Conservation (phyloP, 2,329 filamentous ascomycete genomes). For the Pleomassaria siparia region DNA sequence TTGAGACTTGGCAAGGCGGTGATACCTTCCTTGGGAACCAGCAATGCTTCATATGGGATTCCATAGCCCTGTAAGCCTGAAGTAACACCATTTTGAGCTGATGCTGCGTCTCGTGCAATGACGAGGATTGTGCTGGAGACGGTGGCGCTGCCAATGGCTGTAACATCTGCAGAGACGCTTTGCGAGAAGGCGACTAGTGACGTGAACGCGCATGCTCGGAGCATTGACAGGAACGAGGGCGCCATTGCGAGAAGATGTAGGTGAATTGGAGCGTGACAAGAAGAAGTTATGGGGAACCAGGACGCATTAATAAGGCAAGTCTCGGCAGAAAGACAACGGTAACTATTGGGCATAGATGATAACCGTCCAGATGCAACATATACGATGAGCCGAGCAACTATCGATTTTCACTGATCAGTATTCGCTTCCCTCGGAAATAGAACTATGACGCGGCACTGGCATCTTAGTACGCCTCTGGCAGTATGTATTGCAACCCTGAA, state of each 20-base stretch:
- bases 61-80: constrained; percentile 62
- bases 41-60: constrained; percentile 58
- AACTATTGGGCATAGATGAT: constrained; percentile 24
- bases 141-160: constrained; percentile 25
- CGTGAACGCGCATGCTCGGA: constrained; percentile 27
- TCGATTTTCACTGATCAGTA: constrained; percentile 29
- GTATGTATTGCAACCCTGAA: constrained; percentile 18
- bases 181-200: constrained; percentile 22
- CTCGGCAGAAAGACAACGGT: constrained; percentile 31
- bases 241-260: constrained; percentile 25
- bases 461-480: constrained; percentile 9
- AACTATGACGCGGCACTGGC: constrained; percentile 23
- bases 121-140: constrained; percentile 55
- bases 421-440: constrained; percentile 7
- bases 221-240: constrained; percentile 22
- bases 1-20: constrained; percentile 55
- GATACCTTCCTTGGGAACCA: constrained; percentile 57
- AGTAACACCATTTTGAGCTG: constrained; percentile 53
- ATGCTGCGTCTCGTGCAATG: constrained; percentile 55
- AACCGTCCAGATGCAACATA: constrained; percentile 28
- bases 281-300: constrained; percentile 23
- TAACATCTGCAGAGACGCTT: constrained; percentile 18
- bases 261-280: constrained; percentile 20
- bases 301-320: constrained; percentile 32
- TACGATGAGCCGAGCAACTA: constrained; percentile 27